Conservation (phyloP, 148 eudicot species). For the Camellia sinensis region DNA sequence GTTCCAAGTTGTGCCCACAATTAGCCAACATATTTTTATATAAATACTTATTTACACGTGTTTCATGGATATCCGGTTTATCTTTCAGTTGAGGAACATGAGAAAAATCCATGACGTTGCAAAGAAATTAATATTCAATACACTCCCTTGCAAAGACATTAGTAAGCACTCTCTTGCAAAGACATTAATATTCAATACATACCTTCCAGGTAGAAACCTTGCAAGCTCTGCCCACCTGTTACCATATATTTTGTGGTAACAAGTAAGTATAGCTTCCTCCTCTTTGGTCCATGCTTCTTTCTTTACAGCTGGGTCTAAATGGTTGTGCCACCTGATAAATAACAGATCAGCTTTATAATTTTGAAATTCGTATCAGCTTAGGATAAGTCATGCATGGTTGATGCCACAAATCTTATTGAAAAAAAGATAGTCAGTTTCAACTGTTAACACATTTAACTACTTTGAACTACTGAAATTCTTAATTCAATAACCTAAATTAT, state of each 20-base stretch:
- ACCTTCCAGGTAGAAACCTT: slow-evolving; percentile 89
- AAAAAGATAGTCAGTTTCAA: too few relatives aligned
- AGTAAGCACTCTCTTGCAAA: neutral
- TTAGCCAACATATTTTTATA: neutral
- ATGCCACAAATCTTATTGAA: neutral
- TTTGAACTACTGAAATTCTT: neutral
- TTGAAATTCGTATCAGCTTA: neutral
- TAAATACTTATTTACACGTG: neutral
- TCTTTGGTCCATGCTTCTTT: slow-evolving; percentile 78
- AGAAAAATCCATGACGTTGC: neutral
- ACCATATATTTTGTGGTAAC: slow-evolving; percentile 65
- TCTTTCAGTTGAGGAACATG: neutral
- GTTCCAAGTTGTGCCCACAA: neutral
- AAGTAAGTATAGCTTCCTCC: slow-evolving; percentile 59
- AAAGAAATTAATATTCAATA: neutral
- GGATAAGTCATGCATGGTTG: neutral
- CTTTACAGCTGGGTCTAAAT: slow-evolving; percentile 76
- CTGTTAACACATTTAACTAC: neutral
- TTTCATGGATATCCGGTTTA: neutral
- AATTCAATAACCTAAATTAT: too few relatives aligned
- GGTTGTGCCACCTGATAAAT: slow-evolving; percentile 78
- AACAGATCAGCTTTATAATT: slow-evolving; percentile 1
- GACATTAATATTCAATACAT: slow-evolving; percentile 10
- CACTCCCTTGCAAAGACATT: neutral
- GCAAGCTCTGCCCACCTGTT: slow-evolving; percentile 93